These are phyloP conservation scores for Ceratonia siliqua DNA, from an alignment of 306 rosid genomes.

Conservation along the genomic window DNA sequence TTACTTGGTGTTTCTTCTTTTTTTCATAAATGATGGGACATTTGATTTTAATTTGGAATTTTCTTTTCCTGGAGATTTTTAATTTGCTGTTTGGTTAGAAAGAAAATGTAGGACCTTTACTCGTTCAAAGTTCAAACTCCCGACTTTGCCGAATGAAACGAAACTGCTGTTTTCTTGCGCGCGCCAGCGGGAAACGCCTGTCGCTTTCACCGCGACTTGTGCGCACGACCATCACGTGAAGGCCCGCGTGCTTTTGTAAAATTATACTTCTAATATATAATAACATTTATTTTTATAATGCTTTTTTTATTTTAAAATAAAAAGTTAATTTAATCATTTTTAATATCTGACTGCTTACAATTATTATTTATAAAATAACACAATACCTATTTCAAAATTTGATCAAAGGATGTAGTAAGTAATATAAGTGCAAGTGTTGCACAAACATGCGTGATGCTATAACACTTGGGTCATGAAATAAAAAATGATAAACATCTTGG, in stretches of 20 bases:
- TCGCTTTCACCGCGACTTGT: constrained; percentile 18
- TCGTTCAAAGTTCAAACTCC: constrained; percentile 37
- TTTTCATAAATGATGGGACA: not conserved
- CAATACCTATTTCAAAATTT: no score
- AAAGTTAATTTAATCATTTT: no score
- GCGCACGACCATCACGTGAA: constrained; percentile 20
- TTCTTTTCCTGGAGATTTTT: not conserved
- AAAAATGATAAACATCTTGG: no score
- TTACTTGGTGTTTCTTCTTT: not conserved
- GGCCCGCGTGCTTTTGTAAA: not conserved
- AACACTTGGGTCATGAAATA: no score
- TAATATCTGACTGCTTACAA: no score
- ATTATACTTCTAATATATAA: no score
- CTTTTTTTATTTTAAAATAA: no score
- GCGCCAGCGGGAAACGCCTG: constrained; percentile 34
- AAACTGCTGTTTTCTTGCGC: constrained; percentile 32
- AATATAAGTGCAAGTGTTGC: no score
- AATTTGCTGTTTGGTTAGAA: not conserved
- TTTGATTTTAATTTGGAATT: not conserved
- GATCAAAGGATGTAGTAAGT: no score
- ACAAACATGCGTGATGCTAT: no score
- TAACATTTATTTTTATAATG: not conserved
- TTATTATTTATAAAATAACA: no score
- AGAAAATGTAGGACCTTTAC: constrained; percentile 13
- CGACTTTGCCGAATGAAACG: constrained; percentile 24